Base-by-base conservation (phyloP, 495 filamentous ascomycete species). In the Podospora tetraspora region DNA sequence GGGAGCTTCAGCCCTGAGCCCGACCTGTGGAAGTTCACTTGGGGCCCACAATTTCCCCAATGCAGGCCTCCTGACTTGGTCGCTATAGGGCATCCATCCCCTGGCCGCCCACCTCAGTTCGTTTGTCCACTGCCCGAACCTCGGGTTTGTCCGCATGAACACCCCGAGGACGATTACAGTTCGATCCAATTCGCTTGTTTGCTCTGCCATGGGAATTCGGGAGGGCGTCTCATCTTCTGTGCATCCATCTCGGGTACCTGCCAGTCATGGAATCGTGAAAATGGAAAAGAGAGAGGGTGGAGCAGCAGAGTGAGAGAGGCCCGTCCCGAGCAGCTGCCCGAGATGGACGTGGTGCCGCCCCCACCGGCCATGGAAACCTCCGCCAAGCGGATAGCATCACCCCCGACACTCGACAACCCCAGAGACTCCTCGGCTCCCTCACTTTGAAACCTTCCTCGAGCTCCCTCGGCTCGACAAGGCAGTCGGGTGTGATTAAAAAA, bases 1-100 rank as follows among this genome's bases (percentile, higher is more conserved):
- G n/a, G n/a, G n/a, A n/a, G 27, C 7, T 66, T 10, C 52, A 22
- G 1, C 37, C 4, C 32, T 37, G 3, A 37, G 37, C 37, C 37
- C 37, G 37, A 43, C 13, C 37, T 43, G 37, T 37, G 37, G 43
- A 52, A n/a, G 43, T 52, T 16, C 43, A 12, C 11, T n/a, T 32
- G 12, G 61, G 61, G 13, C 19, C 58, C 59, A 66, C 65, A 69
- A 62, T 34, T 69, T 66, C 34, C 34, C 59, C 63, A 27, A 66
- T 67, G 58, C 63, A 65, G n/a, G 58, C 57, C 63, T 16, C 24
- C 22, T 7, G 8, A 24, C 63, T 21, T 24, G 29, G 29, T 30
- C 34, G 34, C 59, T 60, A 29, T 12, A 25, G 13, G 59, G 22
- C 23, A 60, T 25, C 59, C 22, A 16, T 0, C 59, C 27, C 27